A percentile compares a stretch with the other conserved stretches of the same genome.
These are phyloP conservation scores for Dendrocalamus sinicus DNA, from an alignment of 176 grass and related monocot genomes.

Conservation along the genomic window DNA sequence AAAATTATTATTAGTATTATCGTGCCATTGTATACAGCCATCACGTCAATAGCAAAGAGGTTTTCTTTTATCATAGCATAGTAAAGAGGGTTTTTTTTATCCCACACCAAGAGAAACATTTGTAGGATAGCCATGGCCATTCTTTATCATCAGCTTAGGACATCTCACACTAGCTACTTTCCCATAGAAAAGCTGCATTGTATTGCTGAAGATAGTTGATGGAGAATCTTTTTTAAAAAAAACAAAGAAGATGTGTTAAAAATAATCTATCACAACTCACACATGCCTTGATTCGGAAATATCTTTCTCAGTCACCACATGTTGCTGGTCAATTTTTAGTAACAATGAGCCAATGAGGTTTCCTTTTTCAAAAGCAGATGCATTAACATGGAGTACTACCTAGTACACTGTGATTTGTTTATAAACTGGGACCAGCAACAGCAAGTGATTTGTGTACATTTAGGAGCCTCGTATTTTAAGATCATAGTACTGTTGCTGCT, in stretches of 20 bases:
- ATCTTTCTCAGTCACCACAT: constrained; percentile 46
- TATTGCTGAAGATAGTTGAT: constrained; percentile 6
- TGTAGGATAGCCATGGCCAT: background rate
- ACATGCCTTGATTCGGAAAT: constrained; percentile 52
- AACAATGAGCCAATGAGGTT: constrained; percentile 12
- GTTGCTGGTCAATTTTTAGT: constrained; percentile 43
- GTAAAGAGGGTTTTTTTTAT: background rate
- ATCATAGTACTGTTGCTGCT: background rate
- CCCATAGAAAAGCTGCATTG: constrained; percentile 10
- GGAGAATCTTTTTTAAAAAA: background rate
- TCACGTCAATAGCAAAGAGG: background rate
- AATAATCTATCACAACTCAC: constrained; percentile 53
- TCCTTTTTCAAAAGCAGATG: constrained; percentile 45
- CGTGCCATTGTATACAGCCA: background rate
- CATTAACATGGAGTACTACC: constrained; percentile 30
- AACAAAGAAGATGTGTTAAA: constrained; percentile 41
- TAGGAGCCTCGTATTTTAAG: constrained; percentile 30
- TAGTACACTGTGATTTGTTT: constrained; percentile 47
- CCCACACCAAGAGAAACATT: background rate
- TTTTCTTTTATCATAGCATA: background rate
- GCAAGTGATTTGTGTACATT: constrained; percentile 9
- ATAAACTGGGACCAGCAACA: constrained; percentile 34
- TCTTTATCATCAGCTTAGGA: background rate
- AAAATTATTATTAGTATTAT: too few species aligned
- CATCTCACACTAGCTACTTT: background rate